Evolutionary conservation across 140 eudicot species (phyloP).

Genomic region (Cichorium intybus): DNA sequence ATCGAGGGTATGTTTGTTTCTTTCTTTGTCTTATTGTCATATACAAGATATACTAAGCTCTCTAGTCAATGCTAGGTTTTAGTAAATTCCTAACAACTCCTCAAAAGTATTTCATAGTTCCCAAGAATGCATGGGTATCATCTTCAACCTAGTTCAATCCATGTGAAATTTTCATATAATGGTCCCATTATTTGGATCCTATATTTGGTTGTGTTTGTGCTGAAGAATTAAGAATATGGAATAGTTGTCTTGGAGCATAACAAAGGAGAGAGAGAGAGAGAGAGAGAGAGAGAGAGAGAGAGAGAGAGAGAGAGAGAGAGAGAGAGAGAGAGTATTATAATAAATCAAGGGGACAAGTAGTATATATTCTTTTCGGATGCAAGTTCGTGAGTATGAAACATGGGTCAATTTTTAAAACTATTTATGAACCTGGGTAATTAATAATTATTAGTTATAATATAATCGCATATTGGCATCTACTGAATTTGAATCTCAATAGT

Average conservation of each 20-base stretch:
- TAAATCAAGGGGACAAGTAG: not conserved
- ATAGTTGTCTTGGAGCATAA: constrained; percentile 14
- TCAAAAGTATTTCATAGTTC: constrained; percentile 20
- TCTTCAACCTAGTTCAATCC: not conserved
- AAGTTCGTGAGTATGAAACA: not conserved
- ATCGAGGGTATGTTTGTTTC: constrained; percentile 79
- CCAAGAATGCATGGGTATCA: constrained; percentile 24
- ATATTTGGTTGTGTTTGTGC: constrained; percentile 9
- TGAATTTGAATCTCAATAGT: no score
- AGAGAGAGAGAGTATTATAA: no score
- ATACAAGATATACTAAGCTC: constrained; percentile 14
- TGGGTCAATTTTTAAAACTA: not conserved
- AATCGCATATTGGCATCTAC: no score
- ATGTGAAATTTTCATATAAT: constrained; percentile 12
- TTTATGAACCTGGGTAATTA: no score
- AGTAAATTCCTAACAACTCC: constrained; percentile 17
- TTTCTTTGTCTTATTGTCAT: constrained; percentile 50
- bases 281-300: not conserved
- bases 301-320: no score
- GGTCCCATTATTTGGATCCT: constrained; percentile 19
- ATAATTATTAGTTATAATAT: no score
- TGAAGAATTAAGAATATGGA: constrained; percentile 24
- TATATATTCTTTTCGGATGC: not conserved
- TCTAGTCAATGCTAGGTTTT: constrained; percentile 30
- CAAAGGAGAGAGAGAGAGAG: not conserved